Base-by-base conservation (phyloP, 495 filamentous ascomycete genomes). In the Talaromyces adpressus region DNA sequence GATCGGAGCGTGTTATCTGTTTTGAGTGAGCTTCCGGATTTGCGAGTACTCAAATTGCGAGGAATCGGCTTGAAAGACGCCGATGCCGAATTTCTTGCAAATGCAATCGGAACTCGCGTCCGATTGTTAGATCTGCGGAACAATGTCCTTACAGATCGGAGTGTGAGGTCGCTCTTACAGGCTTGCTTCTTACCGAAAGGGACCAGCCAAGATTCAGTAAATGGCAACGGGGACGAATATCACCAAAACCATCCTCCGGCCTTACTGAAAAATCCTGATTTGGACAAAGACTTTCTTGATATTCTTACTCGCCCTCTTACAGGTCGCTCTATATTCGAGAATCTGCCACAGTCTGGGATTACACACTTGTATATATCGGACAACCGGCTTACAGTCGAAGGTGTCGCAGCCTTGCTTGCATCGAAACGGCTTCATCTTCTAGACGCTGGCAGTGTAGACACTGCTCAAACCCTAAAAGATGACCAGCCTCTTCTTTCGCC, bases 41-140 rank as follows among this genome's bases (percentile, higher is more conserved):
- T 89, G 16, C 83, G 83, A 58, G 79, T 88, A 6, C 69, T 89
- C 5, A 88, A 87, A 67, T 66, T 89, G 62, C 77, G 82, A 30
- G 79, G 79, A 4, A 75, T 87, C 22, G 80, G 83, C 7, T 67
- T 89, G 29, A 83, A 74, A 61, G 85, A 88, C 64, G 68, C 71
- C 3, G 82, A 87, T 63, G 73, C 85, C 14, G 78, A 80, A 41
- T 73, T 79, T 32, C 67, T 89, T 27, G 82, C 82, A 12, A 73
- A 78, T 65, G 77, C 81, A 2, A 82, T 89, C 58, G 75, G 78
- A 2, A 72, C 70, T 12, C 73, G 76, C 45, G 79, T 88, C 23
- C 75, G 85, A 27, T 84, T 78, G 66, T 69, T 89, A 25, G 87
- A 89, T 69, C 51, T 89, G 39, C 78, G 84, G 20, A 73, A 84